Conservation (phyloP, 2,329 filamentous ascomycete species). For the Biscogniauxia mediterranea region DNA sequence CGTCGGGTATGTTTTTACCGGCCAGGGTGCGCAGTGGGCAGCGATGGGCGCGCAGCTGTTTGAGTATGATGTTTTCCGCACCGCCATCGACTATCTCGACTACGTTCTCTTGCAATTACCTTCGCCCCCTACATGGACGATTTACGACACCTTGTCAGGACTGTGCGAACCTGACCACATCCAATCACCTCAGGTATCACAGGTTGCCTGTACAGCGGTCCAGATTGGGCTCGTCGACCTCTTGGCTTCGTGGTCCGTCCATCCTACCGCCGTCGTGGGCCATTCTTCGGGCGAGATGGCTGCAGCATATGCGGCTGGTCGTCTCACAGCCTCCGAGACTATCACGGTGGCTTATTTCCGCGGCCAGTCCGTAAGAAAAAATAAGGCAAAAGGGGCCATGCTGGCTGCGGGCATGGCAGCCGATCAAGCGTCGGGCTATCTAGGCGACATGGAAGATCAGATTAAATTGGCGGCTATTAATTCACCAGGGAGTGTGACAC, state of each 20-base stretch:
- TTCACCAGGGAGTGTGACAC: slow-evolving; percentile 8
- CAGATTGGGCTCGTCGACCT: slow-evolving; percentile 38
- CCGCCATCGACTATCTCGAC: slow-evolving; percentile 14
- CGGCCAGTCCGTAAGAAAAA: slow-evolving; percentile 1
- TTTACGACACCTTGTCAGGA: slow-evolving; percentile 5
- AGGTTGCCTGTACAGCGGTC: slow-evolving; percentile 32
- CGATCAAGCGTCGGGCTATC: neutral
- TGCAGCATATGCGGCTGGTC: slow-evolving; percentile 1
- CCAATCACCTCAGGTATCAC: slow-evolving; percentile 23
- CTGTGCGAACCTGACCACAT: neutral
- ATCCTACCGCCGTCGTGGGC: slow-evolving; percentile 38
- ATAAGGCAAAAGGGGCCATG: slow-evolving; percentile 4
- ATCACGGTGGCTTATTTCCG: slow-evolving; percentile 9
- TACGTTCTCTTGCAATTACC: slow-evolving; percentile 5
- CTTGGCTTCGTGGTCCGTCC: slow-evolving; percentile 30
- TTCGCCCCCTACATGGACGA: slow-evolving; percentile 7
- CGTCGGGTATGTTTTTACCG: slow-evolving; percentile 17
- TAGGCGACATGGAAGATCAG: neutral
- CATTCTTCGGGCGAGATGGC: slow-evolving; percentile 25
- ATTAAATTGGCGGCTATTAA: slow-evolving; percentile 10
- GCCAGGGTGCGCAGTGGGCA: slow-evolving; percentile 34
- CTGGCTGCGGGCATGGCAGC: slow-evolving; percentile 7
- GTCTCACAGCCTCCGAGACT: neutral
- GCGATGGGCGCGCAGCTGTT: slow-evolving; percentile 26
- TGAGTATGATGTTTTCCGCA: slow-evolving; percentile 10